Evolutionary conservation across 176 grass and related monocot genomes (phyloP).

Genomic region (sorghum (Sorghum bicolor)): DNA sequence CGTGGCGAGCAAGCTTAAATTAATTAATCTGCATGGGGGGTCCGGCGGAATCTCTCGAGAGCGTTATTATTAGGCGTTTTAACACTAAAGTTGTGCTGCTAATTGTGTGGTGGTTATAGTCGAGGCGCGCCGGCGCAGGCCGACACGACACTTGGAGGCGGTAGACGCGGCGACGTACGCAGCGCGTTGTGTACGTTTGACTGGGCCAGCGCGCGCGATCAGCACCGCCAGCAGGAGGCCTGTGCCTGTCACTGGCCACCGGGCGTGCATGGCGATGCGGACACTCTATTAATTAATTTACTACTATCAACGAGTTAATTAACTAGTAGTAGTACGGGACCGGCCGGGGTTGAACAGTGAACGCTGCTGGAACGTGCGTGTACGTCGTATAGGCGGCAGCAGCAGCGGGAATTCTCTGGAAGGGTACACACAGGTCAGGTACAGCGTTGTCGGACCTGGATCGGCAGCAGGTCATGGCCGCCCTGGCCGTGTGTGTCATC

Average conservation of each 20-base stretch:
- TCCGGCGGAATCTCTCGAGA: not conserved
- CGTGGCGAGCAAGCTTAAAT: not conserved
- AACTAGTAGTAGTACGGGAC: too few relatives aligned
- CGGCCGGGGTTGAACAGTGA: too few relatives aligned
- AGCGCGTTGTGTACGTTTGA: conserved; percentile 7
- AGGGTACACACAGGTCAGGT: too few relatives aligned
- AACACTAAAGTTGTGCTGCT: not conserved
- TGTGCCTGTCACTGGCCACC: not conserved
- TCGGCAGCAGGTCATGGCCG: not conserved
- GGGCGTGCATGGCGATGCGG: conserved; percentile 22
- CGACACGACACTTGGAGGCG: conserved; percentile 57
- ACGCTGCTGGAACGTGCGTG: too few relatives aligned
- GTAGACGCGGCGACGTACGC: conserved; percentile 1
- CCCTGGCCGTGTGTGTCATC: too few relatives aligned
- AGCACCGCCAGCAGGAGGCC: not conserved
- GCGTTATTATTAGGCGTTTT: not conserved
- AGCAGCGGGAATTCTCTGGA: too few relatives aligned
- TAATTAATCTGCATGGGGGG: not conserved
- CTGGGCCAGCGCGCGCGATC: not conserved
- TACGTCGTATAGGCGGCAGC: too few relatives aligned
- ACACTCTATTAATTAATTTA: not conserved
- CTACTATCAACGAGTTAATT: too few relatives aligned
- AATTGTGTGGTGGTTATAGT: not conserved
- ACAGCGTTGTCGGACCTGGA: too few relatives aligned
- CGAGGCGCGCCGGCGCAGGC: not conserved